Evolutionary conservation across 73 alveolate genomes (phyloP).

Genomic region (Urostyla sp.): DNA sequence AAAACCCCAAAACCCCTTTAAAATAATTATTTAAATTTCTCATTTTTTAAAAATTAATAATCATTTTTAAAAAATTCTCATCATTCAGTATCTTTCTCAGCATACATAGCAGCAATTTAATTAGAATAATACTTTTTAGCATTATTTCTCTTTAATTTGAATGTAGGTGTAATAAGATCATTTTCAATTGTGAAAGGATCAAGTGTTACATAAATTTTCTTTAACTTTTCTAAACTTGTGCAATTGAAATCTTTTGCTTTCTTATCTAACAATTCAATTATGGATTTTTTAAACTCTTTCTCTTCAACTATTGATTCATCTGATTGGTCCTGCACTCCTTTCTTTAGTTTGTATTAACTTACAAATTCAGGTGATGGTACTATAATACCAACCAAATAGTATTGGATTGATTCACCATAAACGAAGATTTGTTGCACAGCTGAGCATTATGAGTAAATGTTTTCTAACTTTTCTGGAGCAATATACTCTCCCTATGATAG

Average conservation of each 20-base stretch:
- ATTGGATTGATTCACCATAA: slow-evolving; percentile 86
- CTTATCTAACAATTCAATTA: not conserved
- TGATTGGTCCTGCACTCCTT: not conserved
- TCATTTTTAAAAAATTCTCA: too few relatives aligned
- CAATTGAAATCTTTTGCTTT: slow-evolving; percentile 10
- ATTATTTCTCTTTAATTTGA: slow-evolving; percentile 66
- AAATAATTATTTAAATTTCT: too few relatives aligned
- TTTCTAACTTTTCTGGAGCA: slow-evolving; percentile 89
- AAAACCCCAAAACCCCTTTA: too few relatives aligned
- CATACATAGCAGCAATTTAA: slow-evolving; percentile 41
- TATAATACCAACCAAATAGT: slow-evolving; percentile 76
- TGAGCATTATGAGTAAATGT: slow-evolving; percentile 59
- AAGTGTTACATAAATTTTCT: slow-evolving; percentile 27
- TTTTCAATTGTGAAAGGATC: slow-evolving; percentile 64
- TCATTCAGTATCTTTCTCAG: too few relatives aligned
- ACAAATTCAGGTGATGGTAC: slow-evolving; percentile 74
- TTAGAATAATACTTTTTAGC: slow-evolving; percentile 69
- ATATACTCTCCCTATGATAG: slow-evolving; percentile 89
- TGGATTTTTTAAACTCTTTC: not conserved
- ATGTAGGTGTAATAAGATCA: slow-evolving; percentile 64
- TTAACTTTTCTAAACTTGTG: slow-evolving; percentile 16
- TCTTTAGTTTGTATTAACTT: slow-evolving; percentile 56
- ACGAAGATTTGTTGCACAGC: slow-evolving; percentile 66
- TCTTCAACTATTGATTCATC: not conserved
- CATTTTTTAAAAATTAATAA: too few relatives aligned